Percentiles rank a stretch among this genome's conserved stretches.
phyloP scores from a whole-genome alignment of 345 rosid genomes.

The Sisymbrium altissimum region DNA sequence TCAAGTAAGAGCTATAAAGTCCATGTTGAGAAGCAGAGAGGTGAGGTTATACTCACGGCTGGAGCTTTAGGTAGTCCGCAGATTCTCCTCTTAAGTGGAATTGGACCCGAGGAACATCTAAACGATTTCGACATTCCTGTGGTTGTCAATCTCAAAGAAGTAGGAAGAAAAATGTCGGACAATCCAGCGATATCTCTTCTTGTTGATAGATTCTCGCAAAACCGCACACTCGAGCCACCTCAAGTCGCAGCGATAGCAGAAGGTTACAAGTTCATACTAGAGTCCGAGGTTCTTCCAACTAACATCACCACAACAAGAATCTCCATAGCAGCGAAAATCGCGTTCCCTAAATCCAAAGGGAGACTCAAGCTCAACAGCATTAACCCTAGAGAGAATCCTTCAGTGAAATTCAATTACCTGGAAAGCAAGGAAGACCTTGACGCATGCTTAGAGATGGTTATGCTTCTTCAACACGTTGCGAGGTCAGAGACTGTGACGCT shows the following conservation, averaged over 20 bases:
- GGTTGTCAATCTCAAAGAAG: conserved; percentile 36
- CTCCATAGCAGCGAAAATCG: conserved; percentile 53
- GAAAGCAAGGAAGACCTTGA: conserved; percentile 47
- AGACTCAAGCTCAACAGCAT: conserved; percentile 49
- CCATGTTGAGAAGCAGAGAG: conserved; percentile 46
- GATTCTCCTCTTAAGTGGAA: conserved; percentile 61
- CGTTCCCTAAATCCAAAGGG: conserved; percentile 67
- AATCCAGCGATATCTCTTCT: conserved; percentile 52
- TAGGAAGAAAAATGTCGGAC: conserved; percentile 61
- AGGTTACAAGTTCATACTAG: conserved; percentile 50
- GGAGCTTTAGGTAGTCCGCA: conserved; percentile 83
- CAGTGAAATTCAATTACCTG: conserved; percentile 65
- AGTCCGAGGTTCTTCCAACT: conserved; percentile 48
- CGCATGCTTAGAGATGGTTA: conserved; percentile 53
- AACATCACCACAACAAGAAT: conserved; percentile 47
- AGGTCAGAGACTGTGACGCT: conserved; percentile 48
- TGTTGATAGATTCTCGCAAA: conserved; percentile 39
- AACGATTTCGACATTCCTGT: conserved; percentile 44
- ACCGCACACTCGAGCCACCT: conserved; percentile 58
- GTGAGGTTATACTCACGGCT: conserved; percentile 68
- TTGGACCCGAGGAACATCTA: conserved; percentile 57
- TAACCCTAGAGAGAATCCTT: conserved; percentile 64
- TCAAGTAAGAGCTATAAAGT: conserved; percentile 43
- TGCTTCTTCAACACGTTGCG: conserved; percentile 49
- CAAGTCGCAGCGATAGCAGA: conserved; percentile 59